Percentiles rank a stretch among this genome's conserved stretches.
phyloP scores from a whole-genome alignment of 768 basidiomycete genomes.

The Russula compacta region DNA sequence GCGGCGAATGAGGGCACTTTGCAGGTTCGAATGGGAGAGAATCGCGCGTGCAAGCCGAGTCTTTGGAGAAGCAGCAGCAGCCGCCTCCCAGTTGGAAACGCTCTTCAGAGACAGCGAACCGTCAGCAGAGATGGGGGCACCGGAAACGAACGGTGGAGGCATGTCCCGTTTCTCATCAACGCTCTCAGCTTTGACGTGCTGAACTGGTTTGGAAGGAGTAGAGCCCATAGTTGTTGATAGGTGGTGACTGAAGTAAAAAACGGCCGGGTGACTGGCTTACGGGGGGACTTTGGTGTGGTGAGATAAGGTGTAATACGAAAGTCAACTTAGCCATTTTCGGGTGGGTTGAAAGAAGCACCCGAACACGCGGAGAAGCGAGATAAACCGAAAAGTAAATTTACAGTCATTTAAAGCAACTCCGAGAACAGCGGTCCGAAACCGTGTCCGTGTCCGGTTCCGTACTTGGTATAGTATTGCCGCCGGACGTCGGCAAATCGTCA shows the following conservation, averaged over 20 bases:
- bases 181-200: conserved; percentile 6
- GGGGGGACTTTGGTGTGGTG: not conserved
- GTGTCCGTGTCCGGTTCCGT: no score
- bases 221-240: conserved; percentile 28
- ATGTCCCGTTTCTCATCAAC: conserved; percentile 20
- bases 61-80: conserved; percentile 47
- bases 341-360: no score
- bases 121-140: conserved; percentile 38
- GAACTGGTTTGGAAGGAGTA: conserved; percentile 26
- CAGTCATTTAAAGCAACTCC: no score
- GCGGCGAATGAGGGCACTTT: conserved; percentile 53
- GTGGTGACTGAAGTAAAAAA: no score
- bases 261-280: not conserved
- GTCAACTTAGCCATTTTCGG: no score
- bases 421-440: no score
- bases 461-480: no score
- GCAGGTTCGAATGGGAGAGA: conserved; percentile 60
- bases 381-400: no score
- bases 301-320: not conserved
- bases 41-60: conserved; percentile 68
- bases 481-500: no score
- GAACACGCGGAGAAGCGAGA: no score
- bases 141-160: conserved; percentile 11
- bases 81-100: conserved; percentile 59
- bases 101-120: conserved; percentile 54